Conservation (phyloP, 306 rosid genomes). For the Quercus gilva region DNA sequence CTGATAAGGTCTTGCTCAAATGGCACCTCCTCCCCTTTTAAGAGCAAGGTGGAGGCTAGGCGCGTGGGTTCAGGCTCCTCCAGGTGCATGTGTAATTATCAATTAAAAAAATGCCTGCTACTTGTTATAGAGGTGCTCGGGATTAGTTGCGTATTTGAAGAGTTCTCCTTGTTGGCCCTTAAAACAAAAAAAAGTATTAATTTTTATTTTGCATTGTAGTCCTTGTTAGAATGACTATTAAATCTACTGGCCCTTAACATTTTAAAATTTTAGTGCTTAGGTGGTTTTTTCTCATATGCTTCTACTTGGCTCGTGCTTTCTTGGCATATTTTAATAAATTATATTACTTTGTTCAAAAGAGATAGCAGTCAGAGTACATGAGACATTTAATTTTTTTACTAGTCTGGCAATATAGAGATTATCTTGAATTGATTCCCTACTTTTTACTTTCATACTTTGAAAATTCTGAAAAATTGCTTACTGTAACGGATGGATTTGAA, state of each 20-base stretch:
- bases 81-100: no score
- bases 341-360: background rate
- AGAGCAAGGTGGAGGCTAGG: no score
- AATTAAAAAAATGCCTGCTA: no score
- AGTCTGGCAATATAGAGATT: background rate
- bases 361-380: background rate
- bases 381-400: background rate
- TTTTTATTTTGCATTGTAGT: background rate
- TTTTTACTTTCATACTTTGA: no score
- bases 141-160: background rate
- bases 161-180: background rate
- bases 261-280: no score
- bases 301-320: background rate
- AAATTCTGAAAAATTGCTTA: no score
- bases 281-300: no score
- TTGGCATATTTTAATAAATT: background rate
- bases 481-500: no score
- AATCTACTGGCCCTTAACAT: background rate
- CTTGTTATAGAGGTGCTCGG: background rate
- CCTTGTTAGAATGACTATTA: background rate
- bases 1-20: background rate
- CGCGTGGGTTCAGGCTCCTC: no score
- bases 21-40: no score
- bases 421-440: no score
- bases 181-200: background rate